Percentiles rank a stretch among this genome's conserved stretches.
Conservation (phyloP, 352 stramenopile species). For the Globisporangium orthogonon region DNA sequence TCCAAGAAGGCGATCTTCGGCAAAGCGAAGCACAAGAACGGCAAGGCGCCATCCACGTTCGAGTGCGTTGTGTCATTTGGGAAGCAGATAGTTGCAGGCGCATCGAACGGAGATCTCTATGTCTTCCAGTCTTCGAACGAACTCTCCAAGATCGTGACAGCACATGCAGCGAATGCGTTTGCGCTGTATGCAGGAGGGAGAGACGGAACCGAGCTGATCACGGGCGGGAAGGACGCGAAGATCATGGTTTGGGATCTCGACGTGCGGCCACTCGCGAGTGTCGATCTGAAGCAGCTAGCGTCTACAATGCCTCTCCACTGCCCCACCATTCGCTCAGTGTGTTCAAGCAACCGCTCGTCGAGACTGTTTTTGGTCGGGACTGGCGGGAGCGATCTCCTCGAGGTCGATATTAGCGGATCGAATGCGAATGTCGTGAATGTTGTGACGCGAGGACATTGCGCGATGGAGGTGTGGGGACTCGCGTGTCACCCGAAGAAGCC, state of each 20-base stretch:
- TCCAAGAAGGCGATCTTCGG: conserved; percentile 74
- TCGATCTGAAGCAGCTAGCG: conserved; percentile 37
- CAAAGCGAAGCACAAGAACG: conserved; percentile 42
- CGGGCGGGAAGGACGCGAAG: conserved; percentile 81
- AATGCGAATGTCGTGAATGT: conserved; percentile 12
- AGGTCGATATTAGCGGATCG: conserved; percentile 51
- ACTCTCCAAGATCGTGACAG: conserved; percentile 42
- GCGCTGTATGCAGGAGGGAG: conserved; percentile 35
- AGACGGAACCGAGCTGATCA: conserved; percentile 57
- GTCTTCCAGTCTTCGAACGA: conserved; percentile 58
- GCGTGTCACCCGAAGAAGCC: conserved; percentile 55
- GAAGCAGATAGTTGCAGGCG: conserved; percentile 33
- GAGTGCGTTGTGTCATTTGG: conserved; percentile 49
- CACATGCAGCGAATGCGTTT: conserved; percentile 35
- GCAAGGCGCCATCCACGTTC: conserved; percentile 38
- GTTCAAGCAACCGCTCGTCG: conserved; percentile 17
- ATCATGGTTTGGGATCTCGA: conserved; percentile 82
- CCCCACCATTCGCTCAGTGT: conserved; percentile 47
- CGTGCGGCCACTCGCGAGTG: conserved; percentile 29
- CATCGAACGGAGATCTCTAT: conserved; percentile 72
- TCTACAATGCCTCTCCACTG: conserved; percentile 19
- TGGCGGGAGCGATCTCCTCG: conserved; percentile 78
- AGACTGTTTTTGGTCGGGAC: conserved; percentile 77
- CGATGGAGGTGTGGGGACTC: conserved; percentile 79
- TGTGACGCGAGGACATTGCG: conserved; percentile 58